These are phyloP conservation scores for Paramecium sexaurelia DNA, from an alignment of 73 alveolate genomes.

Conservation along the genomic window DNA sequence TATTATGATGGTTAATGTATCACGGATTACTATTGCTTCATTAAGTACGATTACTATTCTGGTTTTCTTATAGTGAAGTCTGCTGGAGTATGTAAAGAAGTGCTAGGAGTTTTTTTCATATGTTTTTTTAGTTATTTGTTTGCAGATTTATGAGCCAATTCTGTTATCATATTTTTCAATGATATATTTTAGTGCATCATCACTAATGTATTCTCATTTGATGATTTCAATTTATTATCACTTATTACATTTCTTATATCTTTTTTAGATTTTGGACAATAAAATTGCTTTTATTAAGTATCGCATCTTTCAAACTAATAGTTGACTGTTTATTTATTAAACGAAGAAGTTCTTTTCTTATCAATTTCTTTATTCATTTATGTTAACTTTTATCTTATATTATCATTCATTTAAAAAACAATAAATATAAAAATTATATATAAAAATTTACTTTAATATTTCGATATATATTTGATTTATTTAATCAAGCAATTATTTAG, in stretches of 20 bases:
- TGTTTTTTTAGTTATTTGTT: background rate
- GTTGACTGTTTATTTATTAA: background rate
- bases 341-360: background rate
- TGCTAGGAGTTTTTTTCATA: constrained; percentile 23
- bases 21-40: background rate
- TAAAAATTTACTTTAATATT: background rate
- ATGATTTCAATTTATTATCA: background rate
- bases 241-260: background rate
- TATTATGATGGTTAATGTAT: background rate
- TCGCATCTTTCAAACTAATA: background rate
- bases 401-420: background rate
- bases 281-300: constrained; percentile 1
- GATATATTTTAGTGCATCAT: background rate
- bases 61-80: constrained; percentile 12
- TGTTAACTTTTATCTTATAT: background rate
- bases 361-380: background rate
- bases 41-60: constrained; percentile 26
- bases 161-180: background rate
- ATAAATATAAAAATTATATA: background rate
- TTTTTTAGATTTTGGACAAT: constrained; percentile 30
- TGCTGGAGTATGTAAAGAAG: constrained; percentile 52
- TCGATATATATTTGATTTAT: background rate
- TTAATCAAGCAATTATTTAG: no score
- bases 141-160: constrained; percentile 9
- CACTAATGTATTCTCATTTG: background rate